A percentile compares a stretch with the other conserved stretches of the same genome.
These are phyloP conservation scores for Podila verticillata DNA, from an alignment of 192 early-diverging fungal genomes.

Conservation along the genomic window DNA sequence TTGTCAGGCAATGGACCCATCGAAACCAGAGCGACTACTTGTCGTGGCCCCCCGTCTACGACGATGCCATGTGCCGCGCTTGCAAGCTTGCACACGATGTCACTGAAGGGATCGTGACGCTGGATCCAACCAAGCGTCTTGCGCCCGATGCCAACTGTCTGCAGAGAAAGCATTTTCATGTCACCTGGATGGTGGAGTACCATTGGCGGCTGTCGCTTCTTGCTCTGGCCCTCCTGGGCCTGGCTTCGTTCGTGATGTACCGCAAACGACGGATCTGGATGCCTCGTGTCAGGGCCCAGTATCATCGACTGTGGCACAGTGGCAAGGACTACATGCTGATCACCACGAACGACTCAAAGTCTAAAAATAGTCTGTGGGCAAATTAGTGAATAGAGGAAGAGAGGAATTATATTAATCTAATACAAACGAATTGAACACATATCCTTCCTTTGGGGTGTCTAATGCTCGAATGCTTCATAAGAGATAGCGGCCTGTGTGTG, in stretches of 20 bases:
- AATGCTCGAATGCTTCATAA: too few relatives aligned
- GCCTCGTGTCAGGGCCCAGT: not conserved
- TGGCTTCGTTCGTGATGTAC: not conserved
- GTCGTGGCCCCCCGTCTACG: not conserved
- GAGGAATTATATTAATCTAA: too few relatives aligned
- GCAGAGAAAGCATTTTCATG: not conserved
- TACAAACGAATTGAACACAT: too few relatives aligned
- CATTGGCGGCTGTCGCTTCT: conserved; percentile 1
- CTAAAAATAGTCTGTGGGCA: too few relatives aligned
- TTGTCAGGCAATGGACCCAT: too few relatives aligned
- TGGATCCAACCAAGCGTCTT: conserved; percentile 7
- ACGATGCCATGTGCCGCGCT: not conserved
- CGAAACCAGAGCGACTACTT: not conserved
- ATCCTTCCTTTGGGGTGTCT: too few relatives aligned
- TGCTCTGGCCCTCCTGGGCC: not conserved
- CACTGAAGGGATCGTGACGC: not conserved
- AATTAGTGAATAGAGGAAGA: too few relatives aligned
- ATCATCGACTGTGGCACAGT: not conserved
- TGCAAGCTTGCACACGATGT: conserved; percentile 8
- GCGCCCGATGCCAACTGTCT: not conserved
- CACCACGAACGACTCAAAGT: too few relatives aligned
- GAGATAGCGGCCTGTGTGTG: too few relatives aligned
- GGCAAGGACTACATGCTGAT: not conserved
- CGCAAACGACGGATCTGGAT: not conserved
- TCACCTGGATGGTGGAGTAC: conserved; percentile 5